Percentiles rank a stretch among this genome's conserved stretches.
Evolutionary conservation across 345 rosid species (phyloP).

Genomic region (Heritiera littoralis): DNA sequence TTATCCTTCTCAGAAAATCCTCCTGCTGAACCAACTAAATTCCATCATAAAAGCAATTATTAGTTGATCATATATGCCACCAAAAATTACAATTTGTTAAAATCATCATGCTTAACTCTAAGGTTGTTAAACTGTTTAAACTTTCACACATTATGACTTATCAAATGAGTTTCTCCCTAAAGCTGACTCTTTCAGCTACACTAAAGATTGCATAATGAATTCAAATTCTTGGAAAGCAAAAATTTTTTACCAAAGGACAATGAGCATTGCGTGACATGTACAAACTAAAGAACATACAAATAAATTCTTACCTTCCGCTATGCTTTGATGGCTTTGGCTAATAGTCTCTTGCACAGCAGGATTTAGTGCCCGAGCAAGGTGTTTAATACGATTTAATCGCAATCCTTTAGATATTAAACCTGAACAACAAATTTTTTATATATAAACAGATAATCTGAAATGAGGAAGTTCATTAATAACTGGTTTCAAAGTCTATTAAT

Average conservation of each 20-base stretch:
- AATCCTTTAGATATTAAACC: constrained; percentile 59
- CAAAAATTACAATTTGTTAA: not conserved
- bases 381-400: constrained; percentile 69
- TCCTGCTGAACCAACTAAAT: not conserved
- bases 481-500: not conserved
- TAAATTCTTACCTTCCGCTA: constrained; percentile 45
- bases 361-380: constrained; percentile 56
- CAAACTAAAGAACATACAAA: not conserved
- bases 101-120: not conserved
- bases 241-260: not conserved
- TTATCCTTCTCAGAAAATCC: not conserved
- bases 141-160: not conserved
- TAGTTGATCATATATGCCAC: not conserved
- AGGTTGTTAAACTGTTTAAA: not conserved
- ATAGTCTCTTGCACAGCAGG: constrained; percentile 34
- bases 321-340: constrained; percentile 28
- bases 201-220: not conserved
- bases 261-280: not conserved
- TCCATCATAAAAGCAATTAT: constrained; percentile 5
- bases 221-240: not conserved
- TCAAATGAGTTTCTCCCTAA: constrained; percentile 5
- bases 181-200: not conserved
- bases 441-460: not conserved
- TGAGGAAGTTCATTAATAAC: not conserved
- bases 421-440: constrained; percentile 29